phyloP scores from a whole-genome alignment of 2,329 filamentous ascomycete species.

The Botryotinia globosa region DNA sequence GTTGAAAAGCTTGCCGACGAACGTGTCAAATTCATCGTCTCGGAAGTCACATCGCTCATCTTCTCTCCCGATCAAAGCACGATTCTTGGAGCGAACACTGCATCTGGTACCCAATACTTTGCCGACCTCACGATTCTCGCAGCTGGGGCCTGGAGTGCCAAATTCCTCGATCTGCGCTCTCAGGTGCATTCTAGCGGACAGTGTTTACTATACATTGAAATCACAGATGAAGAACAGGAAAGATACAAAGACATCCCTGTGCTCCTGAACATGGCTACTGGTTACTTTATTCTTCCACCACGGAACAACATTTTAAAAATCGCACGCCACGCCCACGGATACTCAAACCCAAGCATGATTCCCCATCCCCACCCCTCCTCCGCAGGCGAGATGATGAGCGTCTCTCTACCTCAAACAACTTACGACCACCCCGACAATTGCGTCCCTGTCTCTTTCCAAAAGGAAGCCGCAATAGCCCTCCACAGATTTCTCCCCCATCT shows the following conservation, averaged over 20 bases:
- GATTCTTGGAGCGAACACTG: constrained; percentile 57
- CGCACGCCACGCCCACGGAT: constrained; percentile 59
- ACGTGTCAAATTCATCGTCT: constrained; percentile 52
- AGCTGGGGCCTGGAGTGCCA: constrained; percentile 81
- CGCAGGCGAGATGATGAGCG: constrained; percentile 18
- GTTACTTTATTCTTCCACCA: constrained; percentile 74
- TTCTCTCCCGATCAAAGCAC: constrained; percentile 33
- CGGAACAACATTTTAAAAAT: constrained; percentile 53
- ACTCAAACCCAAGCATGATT: constrained; percentile 44
- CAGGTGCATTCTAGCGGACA: constrained; percentile 80
- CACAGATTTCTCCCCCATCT: constrained; percentile 52
- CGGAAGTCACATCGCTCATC: constrained; percentile 36
- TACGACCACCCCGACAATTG: constrained; percentile 26
- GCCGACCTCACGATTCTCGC: constrained; percentile 78
- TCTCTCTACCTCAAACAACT: constrained; percentile 30
- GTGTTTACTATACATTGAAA: constrained; percentile 70
- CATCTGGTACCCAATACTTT: constrained; percentile 48
- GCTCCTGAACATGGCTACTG: constrained; percentile 66
- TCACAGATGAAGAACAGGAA: constrained; percentile 69
- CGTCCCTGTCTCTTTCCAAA: constrained; percentile 30
- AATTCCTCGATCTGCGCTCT: constrained; percentile 73
- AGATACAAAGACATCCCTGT: constrained; percentile 66
- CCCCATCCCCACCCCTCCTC: constrained; percentile 25
- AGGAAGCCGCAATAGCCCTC: constrained; percentile 29
- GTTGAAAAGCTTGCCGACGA: constrained; percentile 32